These are phyloP conservation scores for Silene conica DNA, from an alignment of 148 eudicot genomes.

Conservation along the genomic window DNA sequence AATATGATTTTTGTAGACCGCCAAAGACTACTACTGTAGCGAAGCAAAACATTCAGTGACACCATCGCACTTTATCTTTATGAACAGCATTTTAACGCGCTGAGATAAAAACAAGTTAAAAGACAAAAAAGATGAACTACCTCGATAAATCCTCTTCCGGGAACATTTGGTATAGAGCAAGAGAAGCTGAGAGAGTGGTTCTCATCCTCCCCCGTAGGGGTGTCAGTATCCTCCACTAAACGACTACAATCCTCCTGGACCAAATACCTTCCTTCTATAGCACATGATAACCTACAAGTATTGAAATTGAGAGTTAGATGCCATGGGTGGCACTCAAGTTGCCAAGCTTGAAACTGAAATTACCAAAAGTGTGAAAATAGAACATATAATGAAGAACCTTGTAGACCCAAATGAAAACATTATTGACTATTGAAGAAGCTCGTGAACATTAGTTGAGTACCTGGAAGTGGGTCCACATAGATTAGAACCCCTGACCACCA, in stretches of 20 bases:
- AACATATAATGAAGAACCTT: background rate
- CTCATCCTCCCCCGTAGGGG: constrained; percentile 36
- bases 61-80: background rate
- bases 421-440: background rate
- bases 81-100: background rate
- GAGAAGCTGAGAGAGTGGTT: constrained; percentile 53
- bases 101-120: background rate
- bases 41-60: background rate
- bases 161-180: constrained; percentile 58
- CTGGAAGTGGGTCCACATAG: constrained; percentile 58
- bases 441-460: constrained; percentile 31
- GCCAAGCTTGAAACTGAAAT: constrained; percentile 3
- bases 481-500: constrained; percentile 64
- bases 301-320: background rate
- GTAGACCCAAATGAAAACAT: background rate
- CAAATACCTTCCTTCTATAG: constrained; percentile 76
- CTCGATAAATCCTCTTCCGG: constrained; percentile 96
- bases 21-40: background rate
- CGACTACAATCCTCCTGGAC: constrained; percentile 50
- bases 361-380: background rate
- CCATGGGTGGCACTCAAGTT: background rate
- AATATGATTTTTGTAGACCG: too few relatives aligned
- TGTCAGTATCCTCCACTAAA: constrained; percentile 35
- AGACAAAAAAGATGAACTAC: constrained; percentile 29
- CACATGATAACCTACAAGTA: constrained; percentile 65